phyloP scores from a whole-genome alignment of 2,329 filamentous ascomycete species.

The Trichoderma koningiopsis region DNA sequence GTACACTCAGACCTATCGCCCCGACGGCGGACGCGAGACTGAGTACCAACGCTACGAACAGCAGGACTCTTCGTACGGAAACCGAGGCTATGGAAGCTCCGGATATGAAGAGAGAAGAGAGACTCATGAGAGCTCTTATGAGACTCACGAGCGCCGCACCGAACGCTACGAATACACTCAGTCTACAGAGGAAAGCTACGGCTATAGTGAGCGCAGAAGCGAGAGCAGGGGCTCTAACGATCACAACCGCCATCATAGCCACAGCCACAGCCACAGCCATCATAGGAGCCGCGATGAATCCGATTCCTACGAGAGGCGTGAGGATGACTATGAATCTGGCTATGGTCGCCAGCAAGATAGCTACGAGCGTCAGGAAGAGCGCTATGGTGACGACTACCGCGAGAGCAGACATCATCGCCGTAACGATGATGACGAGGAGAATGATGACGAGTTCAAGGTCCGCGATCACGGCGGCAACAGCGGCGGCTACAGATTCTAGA shows the following conservation, averaged over 20 bases:
- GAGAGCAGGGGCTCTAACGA: constrained; percentile 32
- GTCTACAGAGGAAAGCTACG: constrained; percentile 35
- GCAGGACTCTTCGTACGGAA: constrained; percentile 44
- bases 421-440: constrained; percentile 26
- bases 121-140: constrained; percentile 52
- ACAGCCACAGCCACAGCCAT: constrained; percentile 12
- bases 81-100: constrained; percentile 48
- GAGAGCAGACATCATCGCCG: constrained; percentile 25
- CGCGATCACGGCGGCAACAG: constrained; percentile 31
- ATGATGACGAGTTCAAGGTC: constrained; percentile 32
- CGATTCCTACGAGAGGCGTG: constrained; percentile 27
- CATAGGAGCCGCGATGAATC: constrained; percentile 16
- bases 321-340: constrained; percentile 32
- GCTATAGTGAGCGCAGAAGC: constrained; percentile 29
- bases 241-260: constrained; percentile 27
- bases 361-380: constrained; percentile 31
- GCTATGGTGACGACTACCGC: constrained; percentile 29
- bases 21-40: constrained; percentile 57
- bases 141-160: constrained; percentile 61
- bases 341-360: constrained; percentile 26
- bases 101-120: constrained; percentile 62
- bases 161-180: constrained; percentile 53
- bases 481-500: constrained; percentile 20
- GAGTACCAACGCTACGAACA: constrained; percentile 67
- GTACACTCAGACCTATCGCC: constrained; percentile 60